Base-by-base conservation (phyloP, 2,329 filamentous ascomycete genomes). In the Scytalidium lignicola region DNA sequence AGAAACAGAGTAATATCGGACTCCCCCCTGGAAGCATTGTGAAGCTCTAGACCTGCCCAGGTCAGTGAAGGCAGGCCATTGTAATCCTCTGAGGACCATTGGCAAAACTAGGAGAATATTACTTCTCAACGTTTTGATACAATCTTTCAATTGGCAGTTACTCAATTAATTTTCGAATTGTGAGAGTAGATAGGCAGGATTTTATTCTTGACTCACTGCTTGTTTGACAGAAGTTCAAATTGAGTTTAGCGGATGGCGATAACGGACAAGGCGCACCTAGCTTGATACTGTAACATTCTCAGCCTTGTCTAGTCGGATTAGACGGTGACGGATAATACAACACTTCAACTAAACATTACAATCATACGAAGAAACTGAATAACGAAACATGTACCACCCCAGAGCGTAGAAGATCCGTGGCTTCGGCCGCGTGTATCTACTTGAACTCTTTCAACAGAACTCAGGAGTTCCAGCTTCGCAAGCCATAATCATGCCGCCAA, bases 1-100 rank as follows among this genome's bases (percentile, higher is more conserved):
- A 2, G 80, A 79, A 17, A 80, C 81, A 44, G 82, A 80, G 62
- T 86, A 86, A 55, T 65, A 63, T 51, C 79, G 75, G 37, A 51
- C 26, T 20, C 50, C 42, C 22, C 26, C 54, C 12, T 51, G 41
- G 22, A 52, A 51, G 23, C 50, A 49, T 51, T 59, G 56, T n/a
- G 47, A 55, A 43, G 51, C 43, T 23, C 52, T 26, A 59, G 58
- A 44, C 53, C 56, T 41, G 57, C 48, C 50, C 44, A 63, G 50
- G 15, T 59, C 51, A 18, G 52, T 49, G 23, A 65, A 40, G 23
- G 55, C 49, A 15, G 56, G 49, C 19, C 49, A 52, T 41, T 57
- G 46, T 8, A 51, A 53, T 28, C 48, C 39, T 59, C 53, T 55
- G 51, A 56, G 51, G 55, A 58, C 61, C 62, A 66, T 65, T 60